phyloP scores from a whole-genome alignment of 306 rosid species.

The Castanopsis chinensis region DNA sequence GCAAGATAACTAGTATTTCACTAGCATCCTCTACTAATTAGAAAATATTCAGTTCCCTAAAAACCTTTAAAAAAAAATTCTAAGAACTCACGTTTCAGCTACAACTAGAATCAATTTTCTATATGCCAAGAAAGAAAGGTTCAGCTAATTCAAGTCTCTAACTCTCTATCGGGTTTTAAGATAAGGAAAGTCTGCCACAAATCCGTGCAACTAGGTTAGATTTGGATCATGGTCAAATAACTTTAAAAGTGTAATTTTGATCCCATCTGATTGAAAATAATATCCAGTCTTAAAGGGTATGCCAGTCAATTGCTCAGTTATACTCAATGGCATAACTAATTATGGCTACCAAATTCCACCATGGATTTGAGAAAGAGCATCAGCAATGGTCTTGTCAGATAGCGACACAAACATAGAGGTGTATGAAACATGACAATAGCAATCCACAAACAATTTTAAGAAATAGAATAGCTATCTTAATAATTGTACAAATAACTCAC shows the following conservation, averaged over 20 bases:
- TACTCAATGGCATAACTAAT: not conserved
- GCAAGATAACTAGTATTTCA: slow-evolving; percentile 11
- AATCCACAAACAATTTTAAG: slow-evolving; percentile 9
- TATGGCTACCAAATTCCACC: not conserved
- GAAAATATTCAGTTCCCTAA: slow-evolving; percentile 11
- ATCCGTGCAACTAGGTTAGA: slow-evolving; percentile 18
- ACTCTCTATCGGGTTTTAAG: not conserved
- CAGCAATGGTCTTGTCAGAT: slow-evolving; percentile 20
- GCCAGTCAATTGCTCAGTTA: not conserved
- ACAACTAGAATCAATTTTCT: slow-evolving; percentile 31
- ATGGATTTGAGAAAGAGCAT: slow-evolving; percentile 8
- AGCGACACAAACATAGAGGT: slow-evolving; percentile 7
- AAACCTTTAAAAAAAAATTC: slow-evolving; percentile 15
- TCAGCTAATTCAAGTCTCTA: not conserved
- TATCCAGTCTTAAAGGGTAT: not conserved
- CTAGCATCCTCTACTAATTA: slow-evolving; percentile 4
- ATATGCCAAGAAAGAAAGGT: slow-evolving; percentile 18
- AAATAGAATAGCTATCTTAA: slow-evolving; percentile 25
- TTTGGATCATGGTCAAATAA: slow-evolving; percentile 6
- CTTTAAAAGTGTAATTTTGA: not conserved
- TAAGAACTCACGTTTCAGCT: slow-evolving; percentile 16
- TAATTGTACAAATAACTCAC: slow-evolving; percentile 13
- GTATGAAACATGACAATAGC: slow-evolving; percentile 8
- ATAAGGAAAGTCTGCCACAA: not conserved
- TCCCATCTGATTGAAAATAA: slow-evolving; percentile 2